Percentiles rank a stretch among this genome's conserved stretches.
Conservation (phyloP, 2,329 filamentous ascomycete genomes). For the Fonsecaea pugnacius region DNA sequence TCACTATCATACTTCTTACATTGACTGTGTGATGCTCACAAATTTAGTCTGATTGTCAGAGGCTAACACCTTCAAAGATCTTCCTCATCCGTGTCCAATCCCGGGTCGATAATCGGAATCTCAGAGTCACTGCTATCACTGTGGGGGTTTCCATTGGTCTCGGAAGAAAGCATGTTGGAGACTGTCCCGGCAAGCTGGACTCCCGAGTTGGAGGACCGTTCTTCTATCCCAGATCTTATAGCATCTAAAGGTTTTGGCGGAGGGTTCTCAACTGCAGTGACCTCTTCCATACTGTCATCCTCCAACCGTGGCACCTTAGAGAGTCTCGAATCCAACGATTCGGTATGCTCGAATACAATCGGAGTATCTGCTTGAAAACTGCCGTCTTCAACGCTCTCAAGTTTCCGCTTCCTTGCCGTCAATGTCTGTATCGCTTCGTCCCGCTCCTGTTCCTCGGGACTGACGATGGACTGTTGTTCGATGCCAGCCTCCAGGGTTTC, state of each 20-base stretch:
- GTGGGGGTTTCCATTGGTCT: neutral
- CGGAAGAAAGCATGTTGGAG: neutral
- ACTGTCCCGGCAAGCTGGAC: neutral
- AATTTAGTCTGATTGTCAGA: neutral
- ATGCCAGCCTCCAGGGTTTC: conserved; percentile 46
- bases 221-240: neutral
- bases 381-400: conserved; percentile 1
- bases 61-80: conserved; percentile 38
- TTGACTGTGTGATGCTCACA: neutral
- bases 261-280: neutral
- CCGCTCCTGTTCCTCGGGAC: neutral
- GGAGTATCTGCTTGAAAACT: neutral
- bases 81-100: conserved; percentile 53
- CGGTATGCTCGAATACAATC: neutral
- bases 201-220: neutral
- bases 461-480: conserved; percentile 31
- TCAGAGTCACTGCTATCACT: conserved; percentile 55
- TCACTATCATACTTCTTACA: neutral
- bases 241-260: neutral
- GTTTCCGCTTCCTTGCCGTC: conserved; percentile 14
- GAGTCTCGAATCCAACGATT: conserved; percentile 6
- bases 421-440: neutral
- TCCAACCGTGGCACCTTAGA: conserved; percentile 15
- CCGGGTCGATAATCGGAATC: conserved; percentile 54
- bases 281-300: neutral